Evolutionary conservation across 2,329 filamentous ascomycete species (phyloP).

Genomic region (Epichloe gansuensis): DNA sequence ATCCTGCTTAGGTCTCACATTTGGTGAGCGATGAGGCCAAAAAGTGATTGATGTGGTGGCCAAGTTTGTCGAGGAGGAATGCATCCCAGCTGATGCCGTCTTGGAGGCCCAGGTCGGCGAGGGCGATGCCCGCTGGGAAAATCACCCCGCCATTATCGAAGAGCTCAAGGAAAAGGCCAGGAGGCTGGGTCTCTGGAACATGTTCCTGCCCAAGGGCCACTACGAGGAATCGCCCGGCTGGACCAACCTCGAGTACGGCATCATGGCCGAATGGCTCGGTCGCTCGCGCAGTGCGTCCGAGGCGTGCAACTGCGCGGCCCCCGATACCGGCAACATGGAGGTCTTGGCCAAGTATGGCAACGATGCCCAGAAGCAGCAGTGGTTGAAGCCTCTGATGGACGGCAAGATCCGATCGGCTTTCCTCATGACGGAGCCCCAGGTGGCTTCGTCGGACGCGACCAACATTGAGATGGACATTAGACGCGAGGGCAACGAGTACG

Average conservation of each 20-base stretch:
- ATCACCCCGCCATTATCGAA: slow-evolving; percentile 72
- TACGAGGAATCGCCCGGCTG: slow-evolving; percentile 93
- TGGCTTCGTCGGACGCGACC: slow-evolving; percentile 81
- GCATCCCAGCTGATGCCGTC: slow-evolving; percentile 72
- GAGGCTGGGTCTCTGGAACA: slow-evolving; percentile 87
- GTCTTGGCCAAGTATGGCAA: slow-evolving; percentile 86
- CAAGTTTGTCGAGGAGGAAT: slow-evolving; percentile 96
- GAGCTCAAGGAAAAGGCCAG: slow-evolving; percentile 77
- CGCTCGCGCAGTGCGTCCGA: slow-evolving; percentile 74
- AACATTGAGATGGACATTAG: slow-evolving; percentile 81
- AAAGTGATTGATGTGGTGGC: slow-evolving; percentile 78
- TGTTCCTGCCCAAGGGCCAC: slow-evolving; percentile 92
- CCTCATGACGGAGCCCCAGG: slow-evolving; percentile 84
- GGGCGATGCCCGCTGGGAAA: slow-evolving; percentile 65
- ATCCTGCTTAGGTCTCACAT: slow-evolving; percentile 27
- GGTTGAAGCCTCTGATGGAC: slow-evolving; percentile 70
- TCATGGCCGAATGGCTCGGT: slow-evolving; percentile 94
- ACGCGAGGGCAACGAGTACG: slow-evolving; percentile 75
- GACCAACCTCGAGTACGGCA: slow-evolving; percentile 88
- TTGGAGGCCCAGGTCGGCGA: slow-evolving; percentile 69
- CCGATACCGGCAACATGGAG: slow-evolving; percentile 94
- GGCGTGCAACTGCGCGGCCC: slow-evolving; percentile 81
- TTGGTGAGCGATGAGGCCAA: slow-evolving; percentile 75
- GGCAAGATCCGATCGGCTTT: slow-evolving; percentile 83
- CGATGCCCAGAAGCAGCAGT: slow-evolving; percentile 70